Evolutionary conservation across 176 grass and related monocot species (phyloP), one percentile per base, ranked within the genome.

Genomic region (Carex scoparia): DNA sequence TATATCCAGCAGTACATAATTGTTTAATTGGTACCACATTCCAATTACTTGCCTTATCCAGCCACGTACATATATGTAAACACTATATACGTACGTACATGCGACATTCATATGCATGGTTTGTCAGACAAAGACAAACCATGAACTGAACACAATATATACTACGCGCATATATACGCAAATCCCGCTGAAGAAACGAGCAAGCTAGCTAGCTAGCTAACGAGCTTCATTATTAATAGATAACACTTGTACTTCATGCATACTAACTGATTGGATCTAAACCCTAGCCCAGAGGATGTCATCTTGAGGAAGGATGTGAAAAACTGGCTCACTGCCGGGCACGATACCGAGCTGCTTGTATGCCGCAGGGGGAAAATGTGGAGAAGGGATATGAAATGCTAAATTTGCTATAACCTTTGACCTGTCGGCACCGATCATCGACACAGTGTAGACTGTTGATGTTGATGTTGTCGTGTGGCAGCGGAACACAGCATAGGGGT

Each of bases 381-480:
- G n/a, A n/a, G n/a, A n/a, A n/a, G 2, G 2, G 4, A 5, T 5
- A 4, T 40, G 91, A 84, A 61, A 87, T 38, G 75, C 84, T 15
- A 84, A 69, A 2, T 72, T 13, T 16, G 84, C 88, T 15, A 82
- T 65, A 18, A 61, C 84, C 40, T 1, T 80, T 9, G 60, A 78
- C 51, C 84, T 65, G 15, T 90, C 80, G 4, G 19, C 58, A 58
- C 75, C 84, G 16, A 60, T 40, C 38, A 90, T 35, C 51, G 10
- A 8, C 56, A 84, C 81, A 10, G 66, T 40, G 74, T 88, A 93
- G 35, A 76, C 51, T 1, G 55, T 1, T 46, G 86, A n/a, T n/a
- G n/a, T n/a, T n/a, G n/a, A n/a, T n/a, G 28, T 71, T 69, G 75
- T 78, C 1, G 73, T 81, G 84, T 89, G 87, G 85, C 90, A 89